Conservation (phyloP, 2,329 filamentous ascomycete species). For the Fusarium sp. region DNA sequence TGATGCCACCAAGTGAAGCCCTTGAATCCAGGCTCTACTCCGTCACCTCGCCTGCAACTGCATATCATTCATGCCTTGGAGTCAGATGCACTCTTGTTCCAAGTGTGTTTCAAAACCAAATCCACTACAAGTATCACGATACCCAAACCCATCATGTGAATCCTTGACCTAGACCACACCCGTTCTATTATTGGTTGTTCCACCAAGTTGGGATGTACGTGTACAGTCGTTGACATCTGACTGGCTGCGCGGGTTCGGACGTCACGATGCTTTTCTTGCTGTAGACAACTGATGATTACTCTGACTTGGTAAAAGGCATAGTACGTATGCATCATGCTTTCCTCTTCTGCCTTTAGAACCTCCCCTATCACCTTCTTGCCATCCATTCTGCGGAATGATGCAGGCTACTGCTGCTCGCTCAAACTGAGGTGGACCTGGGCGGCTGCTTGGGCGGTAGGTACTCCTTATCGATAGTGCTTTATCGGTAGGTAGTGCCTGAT, state of each 20-base stretch:
- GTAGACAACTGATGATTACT: not conserved
- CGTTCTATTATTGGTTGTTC: not conserved
- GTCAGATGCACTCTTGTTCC: not conserved
- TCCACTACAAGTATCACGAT: conserved; percentile 4
- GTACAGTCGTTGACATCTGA: not conserved
- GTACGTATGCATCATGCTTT: not conserved
- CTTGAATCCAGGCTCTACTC: not conserved
- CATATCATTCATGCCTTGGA: not conserved
- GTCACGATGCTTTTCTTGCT: not conserved
- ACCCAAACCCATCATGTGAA: conserved; percentile 5
- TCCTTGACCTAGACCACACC: not conserved
- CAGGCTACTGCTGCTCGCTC: not conserved
- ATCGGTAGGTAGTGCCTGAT: not conserved
- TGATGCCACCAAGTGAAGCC: not conserved
- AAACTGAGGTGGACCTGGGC: not conserved
- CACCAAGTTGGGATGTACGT: not conserved
- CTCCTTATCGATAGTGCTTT: not conserved
- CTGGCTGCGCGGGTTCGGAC: not conserved
- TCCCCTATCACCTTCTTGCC: not conserved
- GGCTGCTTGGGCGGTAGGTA: not conserved
- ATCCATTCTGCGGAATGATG: not conserved
- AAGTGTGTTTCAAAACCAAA: not conserved
- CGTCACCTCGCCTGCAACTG: not conserved
- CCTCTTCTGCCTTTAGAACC: not conserved
- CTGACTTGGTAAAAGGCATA: not conserved